Base-by-base conservation (phyloP, 2,329 filamentous ascomycete species). In the Dactylellina leptospora region DNA sequence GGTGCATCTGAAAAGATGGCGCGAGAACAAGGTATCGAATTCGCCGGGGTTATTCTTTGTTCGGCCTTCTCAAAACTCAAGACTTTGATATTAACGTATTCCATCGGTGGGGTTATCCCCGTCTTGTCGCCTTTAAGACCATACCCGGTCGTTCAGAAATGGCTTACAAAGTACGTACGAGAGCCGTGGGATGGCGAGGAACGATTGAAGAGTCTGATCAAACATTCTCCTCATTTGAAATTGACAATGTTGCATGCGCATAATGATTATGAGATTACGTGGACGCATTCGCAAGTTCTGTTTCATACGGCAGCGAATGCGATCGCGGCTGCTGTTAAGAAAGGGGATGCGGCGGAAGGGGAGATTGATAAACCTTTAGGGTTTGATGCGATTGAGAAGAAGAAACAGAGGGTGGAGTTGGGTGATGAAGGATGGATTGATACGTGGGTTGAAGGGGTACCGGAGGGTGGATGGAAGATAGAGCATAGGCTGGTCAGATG, bases 251-350 rank as follows among this genome's bases (percentile, higher is more conserved):
- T 97, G 1, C 93, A 97, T 76, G 90, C 92, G 13, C 84, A 85
- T 59, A 86, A 96, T 77, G 93, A 97, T 78, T 82, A 82, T 68
- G 91, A 96, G 76, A 96, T 97, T 70, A 88, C 90, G 0, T 93
- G 87, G 81, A 84, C 82, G 0, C 88, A 92, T 77, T 87, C 87
- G 44, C 85, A 88, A 75, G 83, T 82, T 74, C 80, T 91, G 1
- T 91, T 90, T 77, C 81, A 81, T 27, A 83, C 84, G 0, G 85
- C 87, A 0, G 85, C 85, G 1, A 83, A 83, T 58, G 85, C 85
- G 45, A 82, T 83, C 1, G 78, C 81, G 1, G 75, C 78, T 50
- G 36, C 64, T 23, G 64, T 66, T 58, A 74, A 27, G 75, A 79
- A 44, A 79, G 25, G 80, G 77, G 44, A 6, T 28, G 68, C 54